Base-by-base conservation (phyloP, 768 basidiomycete species). In the Suillus subluteus region DNA sequence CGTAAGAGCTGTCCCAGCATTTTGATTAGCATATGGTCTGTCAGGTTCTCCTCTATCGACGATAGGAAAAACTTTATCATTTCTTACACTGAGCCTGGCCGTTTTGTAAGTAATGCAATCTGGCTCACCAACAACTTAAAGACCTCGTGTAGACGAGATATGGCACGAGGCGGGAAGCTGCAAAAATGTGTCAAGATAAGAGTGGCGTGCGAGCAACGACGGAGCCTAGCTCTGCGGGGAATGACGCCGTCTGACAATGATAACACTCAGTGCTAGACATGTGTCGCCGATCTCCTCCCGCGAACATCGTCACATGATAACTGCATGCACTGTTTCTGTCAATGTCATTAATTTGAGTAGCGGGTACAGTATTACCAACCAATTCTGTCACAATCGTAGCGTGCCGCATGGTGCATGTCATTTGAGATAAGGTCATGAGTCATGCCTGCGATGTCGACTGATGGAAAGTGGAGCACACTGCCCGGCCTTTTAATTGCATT, bases 111-210 rank as follows among this genome's bases (percentile, higher is more conserved):
- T 26, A 16, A 58, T 26, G 37, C 37, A 40, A 23, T n/a, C 16
- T 43, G 63, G 59, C 35, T 38, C 46, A 35, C 38, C 61, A 46
- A 37, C 62, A 30, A 46, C 55, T 58, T 21, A n/a, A 48, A 18
- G 7, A 3, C 32, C 32, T 26, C 23, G 50, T 15, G 26, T 40
- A 54, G 43, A 56, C 18, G 21, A 62, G 38, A 66, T 56, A 23
- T 35, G 65, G 64, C 69, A 71, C 52, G 71, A 70, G 69, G 68
- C 62, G 50, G 6, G 65, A 30, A 55, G 41, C 58, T 38, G 30
- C 58, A 35, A 46, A 62, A 67, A 69, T 23, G 69, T 67, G 67
- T 65, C 52, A 58, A 43, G 58, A 41, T 6, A 64, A 32, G n/a
- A 62, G 63, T 40, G 62, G 65, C 58, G 58, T 52, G 23, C 23